phyloP scores from a whole-genome alignment of 1,284 basidiomycete genomes.

The Apiotrichum laibachii region DNA sequence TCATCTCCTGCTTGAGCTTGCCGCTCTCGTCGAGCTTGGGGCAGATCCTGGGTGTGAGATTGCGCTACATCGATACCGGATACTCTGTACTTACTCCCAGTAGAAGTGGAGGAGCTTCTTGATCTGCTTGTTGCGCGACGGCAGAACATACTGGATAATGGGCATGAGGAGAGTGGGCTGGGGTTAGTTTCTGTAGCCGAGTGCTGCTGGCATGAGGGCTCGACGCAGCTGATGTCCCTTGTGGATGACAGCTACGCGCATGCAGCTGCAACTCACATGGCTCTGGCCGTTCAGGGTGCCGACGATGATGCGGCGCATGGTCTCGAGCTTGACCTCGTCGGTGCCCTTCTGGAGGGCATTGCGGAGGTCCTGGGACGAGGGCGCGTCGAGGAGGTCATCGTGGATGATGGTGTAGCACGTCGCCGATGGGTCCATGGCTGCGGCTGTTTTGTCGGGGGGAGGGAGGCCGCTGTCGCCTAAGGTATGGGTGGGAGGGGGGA shows the following conservation, averaged over 20 bases:
- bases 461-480: not conserved
- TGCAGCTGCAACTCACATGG: constrained; percentile 50
- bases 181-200: not conserved
- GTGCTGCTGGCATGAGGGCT: not conserved
- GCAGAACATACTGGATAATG: constrained; percentile 96
- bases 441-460: constrained; percentile 9
- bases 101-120: constrained; percentile 99
- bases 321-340: constrained; percentile 96
- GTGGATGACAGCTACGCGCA: not conserved
- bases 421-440: constrained; percentile 48
- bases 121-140: constrained; percentile 91
- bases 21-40: constrained; percentile 97
- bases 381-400: constrained; percentile 66
- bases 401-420: constrained; percentile 84
- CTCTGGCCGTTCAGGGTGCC: constrained; percentile 94
- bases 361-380: constrained; percentile 80
- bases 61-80: not conserved
- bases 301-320: constrained; percentile 91
- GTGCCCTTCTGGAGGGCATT: constrained; percentile 83
- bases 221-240: not conserved
- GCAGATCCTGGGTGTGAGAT: constrained; percentile 61
- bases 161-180: constrained; percentile 93
- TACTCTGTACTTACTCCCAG: constrained; percentile 74
- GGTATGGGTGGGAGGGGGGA: not conserved
- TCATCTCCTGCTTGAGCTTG: constrained; percentile 99